Evolutionary conservation across 78 protist genomes (phyloP).

Genomic region (slime mould (Dictyostelium discoideum)): DNA sequence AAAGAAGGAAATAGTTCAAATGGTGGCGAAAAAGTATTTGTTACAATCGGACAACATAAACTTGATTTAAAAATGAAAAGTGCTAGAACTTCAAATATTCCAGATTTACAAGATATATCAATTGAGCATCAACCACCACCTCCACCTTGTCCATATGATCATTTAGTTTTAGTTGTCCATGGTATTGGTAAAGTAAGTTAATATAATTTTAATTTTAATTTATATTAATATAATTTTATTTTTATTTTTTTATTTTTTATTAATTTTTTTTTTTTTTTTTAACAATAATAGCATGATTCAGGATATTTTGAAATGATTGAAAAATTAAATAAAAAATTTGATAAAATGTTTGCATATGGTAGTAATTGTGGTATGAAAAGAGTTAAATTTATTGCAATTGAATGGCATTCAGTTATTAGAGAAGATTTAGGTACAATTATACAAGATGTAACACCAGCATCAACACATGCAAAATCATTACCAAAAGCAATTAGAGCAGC

Average conservation of each 20-base stretch:
- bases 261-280: too few relatives aligned
- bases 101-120: background rate
- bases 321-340: slow-evolving; percentile 10
- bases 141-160: slow-evolving; percentile 36
- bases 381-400: slow-evolving; percentile 44
- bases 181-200: slow-evolving; percentile 27
- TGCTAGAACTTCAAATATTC: background rate
- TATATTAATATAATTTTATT: too few relatives aligned
- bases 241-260: too few relatives aligned
- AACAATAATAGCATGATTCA: slow-evolving; percentile 25
- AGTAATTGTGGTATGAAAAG: background rate
- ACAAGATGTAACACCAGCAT: slow-evolving; percentile 47
- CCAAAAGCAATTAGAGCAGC: background rate
- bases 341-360: background rate
- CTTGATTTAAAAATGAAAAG: slow-evolving; percentile 4
- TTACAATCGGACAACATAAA: slow-evolving; percentile 4
- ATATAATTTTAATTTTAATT: too few relatives aligned
- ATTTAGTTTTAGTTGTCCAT: slow-evolving; percentile 44
- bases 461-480: background rate
- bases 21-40: background rate
- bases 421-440: slow-evolving; percentile 15
- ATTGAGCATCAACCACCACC: background rate
- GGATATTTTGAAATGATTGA: slow-evolving; percentile 6
- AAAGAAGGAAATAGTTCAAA: background rate
- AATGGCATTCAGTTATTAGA: slow-evolving; percentile 53